A percentile compares a stretch with the other conserved stretches of the same genome.
These are phyloP conservation scores for Tuctoria greenei DNA, from an alignment of 176 grass and related monocot genomes.

Conservation along the genomic window DNA sequence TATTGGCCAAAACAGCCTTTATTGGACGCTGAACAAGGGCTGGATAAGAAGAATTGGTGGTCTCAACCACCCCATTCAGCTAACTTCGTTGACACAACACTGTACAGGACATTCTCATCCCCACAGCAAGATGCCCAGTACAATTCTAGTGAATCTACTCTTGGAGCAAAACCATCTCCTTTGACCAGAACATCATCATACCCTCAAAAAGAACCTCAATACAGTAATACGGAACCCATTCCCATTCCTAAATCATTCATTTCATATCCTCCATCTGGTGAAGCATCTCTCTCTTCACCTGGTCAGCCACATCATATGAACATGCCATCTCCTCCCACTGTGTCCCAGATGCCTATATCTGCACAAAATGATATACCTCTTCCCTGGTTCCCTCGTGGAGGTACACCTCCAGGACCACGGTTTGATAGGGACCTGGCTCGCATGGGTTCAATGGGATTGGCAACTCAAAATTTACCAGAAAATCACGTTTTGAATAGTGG, in stretches of 20 bases:
- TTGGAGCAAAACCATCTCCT: conserved; percentile 45
- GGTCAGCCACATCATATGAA: conserved; percentile 43
- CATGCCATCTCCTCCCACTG: conserved; percentile 49
- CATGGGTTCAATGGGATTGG: conserved; percentile 18
- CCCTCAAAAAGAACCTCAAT: conserved; percentile 60
- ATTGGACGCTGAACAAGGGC: conserved; percentile 47
- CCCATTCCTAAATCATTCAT: conserved; percentile 54
- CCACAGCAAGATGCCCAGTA: conserved; percentile 50
- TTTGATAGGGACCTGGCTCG: conserved; percentile 41
- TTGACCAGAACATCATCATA: conserved; percentile 63
- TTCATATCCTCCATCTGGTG: conserved; percentile 45
- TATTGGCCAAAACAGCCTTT: conserved; percentile 53
- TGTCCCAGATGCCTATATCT: conserved; percentile 43
- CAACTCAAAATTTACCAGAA: conserved; percentile 30
- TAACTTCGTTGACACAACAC: conserved; percentile 33
- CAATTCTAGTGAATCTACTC: conserved; percentile 36
- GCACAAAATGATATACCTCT: conserved; percentile 44
- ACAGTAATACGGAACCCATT: conserved; percentile 61
- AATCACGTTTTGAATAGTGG: conserved; percentile 42
- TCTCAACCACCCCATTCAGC: conserved; percentile 46
- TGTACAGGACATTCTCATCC: conserved; percentile 52
- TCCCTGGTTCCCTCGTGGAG: conserved; percentile 32
- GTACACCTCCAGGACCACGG: conserved; percentile 38
- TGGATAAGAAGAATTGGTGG: conserved; percentile 43
- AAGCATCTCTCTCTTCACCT: conserved; percentile 44